Percentiles rank a stretch among this genome's conserved stretches.
These are phyloP conservation scores for Stemphylium beticola DNA, from an alignment of 2,329 filamentous ascomycete genomes.

Conservation along the genomic window DNA sequence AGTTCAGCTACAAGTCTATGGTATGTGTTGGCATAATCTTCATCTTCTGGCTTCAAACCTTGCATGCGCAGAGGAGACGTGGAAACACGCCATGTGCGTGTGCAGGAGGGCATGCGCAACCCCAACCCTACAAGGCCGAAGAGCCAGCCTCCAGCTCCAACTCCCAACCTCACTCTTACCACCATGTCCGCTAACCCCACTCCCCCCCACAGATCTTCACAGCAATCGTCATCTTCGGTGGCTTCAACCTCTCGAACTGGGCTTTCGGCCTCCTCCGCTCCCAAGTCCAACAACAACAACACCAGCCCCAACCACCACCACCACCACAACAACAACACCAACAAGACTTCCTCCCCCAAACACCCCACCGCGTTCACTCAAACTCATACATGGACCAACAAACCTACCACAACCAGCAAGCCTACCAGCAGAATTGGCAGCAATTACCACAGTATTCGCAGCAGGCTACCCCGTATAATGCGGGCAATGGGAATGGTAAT, in stretches of 20 bases:
- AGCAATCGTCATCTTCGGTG: slow-evolving; percentile 55
- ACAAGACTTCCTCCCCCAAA: slow-evolving; percentile 37
- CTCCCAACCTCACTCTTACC: not conserved
- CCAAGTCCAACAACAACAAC: slow-evolving; percentile 35
- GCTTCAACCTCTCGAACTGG: slow-evolving; percentile 64
- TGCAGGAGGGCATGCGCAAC: too few species aligned
- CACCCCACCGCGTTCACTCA: slow-evolving; percentile 36
- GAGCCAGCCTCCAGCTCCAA: not conserved
- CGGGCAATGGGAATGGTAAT: not conserved
- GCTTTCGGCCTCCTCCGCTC: slow-evolving; percentile 63
- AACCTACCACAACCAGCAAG: slow-evolving; percentile 20
- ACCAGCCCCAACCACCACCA: slow-evolving; percentile 11
- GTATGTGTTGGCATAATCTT: slow-evolving; percentile 49
- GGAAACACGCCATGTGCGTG: not conserved
- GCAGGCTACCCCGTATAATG: not conserved
- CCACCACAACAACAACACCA: slow-evolving; percentile 8
- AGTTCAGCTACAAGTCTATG: slow-evolving; percentile 85
- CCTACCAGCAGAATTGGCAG: slow-evolving; percentile 25
- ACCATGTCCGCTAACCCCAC: slow-evolving; percentile 12
- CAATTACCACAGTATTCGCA: slow-evolving; percentile 6
- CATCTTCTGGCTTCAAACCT: not conserved
- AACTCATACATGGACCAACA: slow-evolving; percentile 20
- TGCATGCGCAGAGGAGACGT: too few species aligned
- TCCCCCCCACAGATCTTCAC: slow-evolving; percentile 54
- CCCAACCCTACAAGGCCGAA: not conserved